phyloP scores from a whole-genome alignment of 2,329 filamentous ascomycete genomes.

The Pyrenochaeta sp. region DNA sequence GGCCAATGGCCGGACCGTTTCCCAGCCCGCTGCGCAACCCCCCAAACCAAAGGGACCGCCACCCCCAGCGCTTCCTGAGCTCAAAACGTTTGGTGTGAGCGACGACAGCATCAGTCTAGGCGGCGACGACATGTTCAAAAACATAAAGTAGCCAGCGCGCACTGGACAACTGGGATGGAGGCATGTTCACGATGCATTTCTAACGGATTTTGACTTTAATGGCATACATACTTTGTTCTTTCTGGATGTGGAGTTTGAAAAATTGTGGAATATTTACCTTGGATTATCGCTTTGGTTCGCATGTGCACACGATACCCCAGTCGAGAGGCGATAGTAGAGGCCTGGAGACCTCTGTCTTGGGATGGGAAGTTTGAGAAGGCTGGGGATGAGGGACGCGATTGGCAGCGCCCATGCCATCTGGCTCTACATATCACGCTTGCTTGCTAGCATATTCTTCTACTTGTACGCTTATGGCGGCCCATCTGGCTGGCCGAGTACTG shows the following conservation, averaged over 20 bases:
- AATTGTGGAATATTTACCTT: slow-evolving; percentile 42
- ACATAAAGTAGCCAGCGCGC: slow-evolving; percentile 41
- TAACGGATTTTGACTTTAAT: slow-evolving; percentile 40
- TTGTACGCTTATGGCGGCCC: slow-evolving; percentile 23
- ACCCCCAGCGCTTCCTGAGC: slow-evolving; percentile 49
- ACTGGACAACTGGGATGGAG: slow-evolving; percentile 9
- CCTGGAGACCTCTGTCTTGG: slow-evolving; percentile 5
- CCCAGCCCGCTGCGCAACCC: slow-evolving; percentile 20
- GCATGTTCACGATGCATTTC: slow-evolving; percentile 35
- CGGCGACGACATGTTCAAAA: slow-evolving; percentile 51
- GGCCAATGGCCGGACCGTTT: slow-evolving; percentile 28
- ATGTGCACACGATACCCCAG: slow-evolving; percentile 49
- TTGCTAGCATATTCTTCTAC: slow-evolving; percentile 29
- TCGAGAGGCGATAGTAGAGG: slow-evolving; percentile 34
- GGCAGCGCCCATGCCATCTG: slow-evolving; percentile 7
- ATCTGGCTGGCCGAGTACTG: slow-evolving; percentile 13
- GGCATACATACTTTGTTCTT: slow-evolving; percentile 38
- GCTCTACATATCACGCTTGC: slow-evolving; percentile 14
- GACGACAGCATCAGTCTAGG: slow-evolving; percentile 43
- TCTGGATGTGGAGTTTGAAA: slow-evolving; percentile 35
- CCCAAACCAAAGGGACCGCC: slow-evolving; percentile 45
- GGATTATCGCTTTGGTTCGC: slow-evolving; percentile 46
- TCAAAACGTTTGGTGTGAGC: slow-evolving; percentile 45
- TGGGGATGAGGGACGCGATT: slow-evolving; percentile 19
- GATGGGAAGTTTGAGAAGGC: slow-evolving; percentile 18